Evolutionary conservation across 2,329 filamentous ascomycete species (phyloP), one percentile per base, ranked within the genome.

Genomic region (Talaromyces marneffei): DNA sequence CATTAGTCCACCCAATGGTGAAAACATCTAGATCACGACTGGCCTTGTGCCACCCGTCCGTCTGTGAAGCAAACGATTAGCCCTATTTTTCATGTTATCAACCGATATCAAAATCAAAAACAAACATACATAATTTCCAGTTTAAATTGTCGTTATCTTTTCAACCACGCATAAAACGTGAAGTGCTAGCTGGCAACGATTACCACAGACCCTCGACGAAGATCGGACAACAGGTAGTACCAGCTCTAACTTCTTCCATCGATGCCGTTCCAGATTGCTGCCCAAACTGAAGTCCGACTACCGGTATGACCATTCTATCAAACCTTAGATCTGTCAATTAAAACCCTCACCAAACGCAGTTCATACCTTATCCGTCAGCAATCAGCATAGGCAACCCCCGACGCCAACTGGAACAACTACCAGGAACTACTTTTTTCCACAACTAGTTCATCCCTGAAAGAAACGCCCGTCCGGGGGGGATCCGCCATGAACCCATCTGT

Each of bases 401-500:
- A 18, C 27, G 27, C n/a, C 48, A 40, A 40, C 52, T 55, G 23
- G 33, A 16, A 10, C 12, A 39, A 52, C 12, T 10, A 39, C 33
- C 25, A 6, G 46, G 33, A 20, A 52, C 7, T 39, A 50, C 31
- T 37, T 23, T 20, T 44, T 57, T 58, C 35, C 18, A 40, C n/a
- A 46, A 39, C 60, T 55, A 40, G 60, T 62, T 62, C 48, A 62
- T 62, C 60, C 60, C 55, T 62, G 60, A 31, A 37, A 33, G 23
- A 57, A 54, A 37, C 46, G 44, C 31, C 33, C 35, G 25, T 55
- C 20, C 23, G 12, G 25, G 20, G 16, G n/a, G 60, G 56, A 54
- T 37, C 48, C 60, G 60, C 46, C 25, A 40, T 29, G 2, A 40
- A 40, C 6, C 23, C 20, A 40, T 40, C 25, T 39, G 1, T 20